These are phyloP conservation scores for Chrysanthemum makinoi DNA, from an alignment of 129 eudicot genomes.

Conservation along the genomic window DNA sequence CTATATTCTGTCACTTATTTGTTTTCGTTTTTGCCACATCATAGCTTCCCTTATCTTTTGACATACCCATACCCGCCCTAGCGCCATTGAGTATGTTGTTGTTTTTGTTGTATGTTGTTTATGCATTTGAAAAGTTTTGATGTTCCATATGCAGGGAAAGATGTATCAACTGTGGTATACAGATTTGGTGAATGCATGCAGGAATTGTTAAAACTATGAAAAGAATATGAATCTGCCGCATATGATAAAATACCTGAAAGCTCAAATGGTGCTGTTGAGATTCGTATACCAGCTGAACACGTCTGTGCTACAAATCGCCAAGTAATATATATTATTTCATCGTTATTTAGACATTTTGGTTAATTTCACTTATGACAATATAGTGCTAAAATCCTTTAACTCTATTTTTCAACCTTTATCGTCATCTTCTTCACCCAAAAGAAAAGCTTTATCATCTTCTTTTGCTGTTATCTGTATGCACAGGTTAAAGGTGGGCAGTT, in stretches of 20 bases:
- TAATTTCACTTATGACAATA: background rate
- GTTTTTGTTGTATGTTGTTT: background rate
- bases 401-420: background rate
- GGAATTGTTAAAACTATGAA: slow-evolving; percentile 77
- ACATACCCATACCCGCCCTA: background rate
- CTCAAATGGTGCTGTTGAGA: slow-evolving; percentile 62
- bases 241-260: slow-evolving; percentile 26
- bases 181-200: slow-evolving; percentile 97
- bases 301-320: slow-evolving; percentile 98
- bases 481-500: slow-evolving; percentile 98
- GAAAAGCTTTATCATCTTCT: background rate
- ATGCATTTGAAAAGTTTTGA: slow-evolving; percentile 16
- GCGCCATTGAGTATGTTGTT: too few relatives aligned
- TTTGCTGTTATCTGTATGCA: slow-evolving; percentile 19
- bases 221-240: slow-evolving; percentile 56
- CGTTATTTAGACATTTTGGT: background rate
- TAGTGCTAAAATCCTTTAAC: background rate
- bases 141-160: slow-evolving; percentile 54
- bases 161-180: slow-evolving; percentile 58
- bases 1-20: too few relatives aligned
- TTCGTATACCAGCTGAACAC: slow-evolving; percentile 93
- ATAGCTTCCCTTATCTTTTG: background rate
- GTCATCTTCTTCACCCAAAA: background rate
- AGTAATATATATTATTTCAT: slow-evolving; percentile 42
- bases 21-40: too few relatives aligned